Evolutionary conservation across 2,329 filamentous ascomycete genomes (phyloP), one percentile per base, ranked within the genome.

Genomic region (Diaporthe batatas): DNA sequence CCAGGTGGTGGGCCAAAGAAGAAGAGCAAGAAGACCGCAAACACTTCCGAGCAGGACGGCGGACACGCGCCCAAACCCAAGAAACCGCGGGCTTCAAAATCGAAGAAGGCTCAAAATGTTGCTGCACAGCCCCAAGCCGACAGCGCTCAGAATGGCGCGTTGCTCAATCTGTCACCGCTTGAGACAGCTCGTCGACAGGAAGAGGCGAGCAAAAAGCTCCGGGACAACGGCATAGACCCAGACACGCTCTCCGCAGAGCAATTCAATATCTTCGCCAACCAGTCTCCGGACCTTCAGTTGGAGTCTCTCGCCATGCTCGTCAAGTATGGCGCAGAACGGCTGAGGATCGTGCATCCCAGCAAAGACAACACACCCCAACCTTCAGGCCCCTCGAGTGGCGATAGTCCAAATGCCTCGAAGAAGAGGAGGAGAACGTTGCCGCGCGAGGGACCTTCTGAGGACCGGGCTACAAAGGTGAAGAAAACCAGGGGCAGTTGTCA

Each of bases 251-350:
- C 86, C 0, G 74, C 79, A 5, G 88, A 90, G 58, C 89, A 91
- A 76, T 89, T 91, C 74, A 86, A 82, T 75, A 91, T 90, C 21
- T 89, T 91, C 75, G 83, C 88, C 11, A 91, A 91, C 70, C 89
- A 91, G 79, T 85, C 88, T 0, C 88, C 88, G 0, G 83, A 86
- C 3, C 79, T 90, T 7, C 89, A 91, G 75, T 81, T 82, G 68
- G 84, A 88, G 69, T 91, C 89, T 0, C 79, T 91, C 18, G 83
- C 82, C 1, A 88, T 91, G 88, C 82, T 91, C 14, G 83, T 85
- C 0, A 86, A 84, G 76, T 90, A 90, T 71, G 89, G 89, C 25
- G 88, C 89, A 8, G 88, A 90, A 77, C 82, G 86, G 18, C 79
- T 91, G 32, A 83, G 87, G 14, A 90, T 91, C 64, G 86, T 91